Evolutionary conservation across 2,329 filamentous ascomycete genomes (phyloP), one percentile per base, ranked within the genome.

Genomic region (Monilinia polystroma): DNA sequence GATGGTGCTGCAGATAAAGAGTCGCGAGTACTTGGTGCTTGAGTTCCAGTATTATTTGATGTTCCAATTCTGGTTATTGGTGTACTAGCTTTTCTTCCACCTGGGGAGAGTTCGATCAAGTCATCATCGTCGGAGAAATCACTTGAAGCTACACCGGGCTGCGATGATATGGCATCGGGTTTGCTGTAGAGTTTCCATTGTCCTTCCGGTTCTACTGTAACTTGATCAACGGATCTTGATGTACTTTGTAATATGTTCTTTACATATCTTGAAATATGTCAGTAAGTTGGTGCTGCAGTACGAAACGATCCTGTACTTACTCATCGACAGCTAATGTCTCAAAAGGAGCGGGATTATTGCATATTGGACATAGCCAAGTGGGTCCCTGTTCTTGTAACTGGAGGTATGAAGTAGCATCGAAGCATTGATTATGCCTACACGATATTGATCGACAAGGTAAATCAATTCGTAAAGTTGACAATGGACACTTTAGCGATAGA

Each of bases 281-380:
- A 73, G 70, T 45, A 52, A 65, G 29, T 11, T 66, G 16, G 53
- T 63, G 23, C 8, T 12, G n/a, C 63, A 43, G 66, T 68, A 56
- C 73, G 67, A 68, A 41, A 54, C 10, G 32, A 54, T 41, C 43
- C 32, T 35, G 51, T 55, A 80, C 87, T 79, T 82, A 95, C 86
- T 95, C 90, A 72, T 99, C 95, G 41, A 98, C 87, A 14, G 92
- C 92, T 32, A 99, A 80, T 58, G 86, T 88, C 62, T 94, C 90
- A 77, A 92, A 99, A 0, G 88, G 87, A 1, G 93, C 89, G 0
- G 86, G 79, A 75, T 93, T 96, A 78, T 90, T 94, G 81, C 95
- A 99, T 29, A 97, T 89, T 0, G 95, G 95, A 74, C 95, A 99
- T n/a, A 88, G 83, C 95, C 95, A 99, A 23, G 95, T 96, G 0